These are phyloP conservation scores for Leccinum boreale DNA, from an alignment of 768 basidiomycete species.

Conservation along the genomic window DNA sequence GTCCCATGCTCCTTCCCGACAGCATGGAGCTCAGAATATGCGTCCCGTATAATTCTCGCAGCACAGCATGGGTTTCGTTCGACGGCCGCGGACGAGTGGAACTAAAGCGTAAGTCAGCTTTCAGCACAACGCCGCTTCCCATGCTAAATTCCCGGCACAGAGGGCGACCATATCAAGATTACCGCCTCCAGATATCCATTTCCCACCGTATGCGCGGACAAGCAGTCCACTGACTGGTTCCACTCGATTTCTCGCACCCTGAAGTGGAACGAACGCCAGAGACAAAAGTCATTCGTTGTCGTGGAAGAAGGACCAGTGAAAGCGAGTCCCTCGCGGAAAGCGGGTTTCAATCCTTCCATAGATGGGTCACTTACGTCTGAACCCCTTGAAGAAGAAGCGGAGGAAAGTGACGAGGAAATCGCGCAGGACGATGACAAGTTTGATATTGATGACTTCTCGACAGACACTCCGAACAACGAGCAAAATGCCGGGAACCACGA, in stretches of 20 bases:
- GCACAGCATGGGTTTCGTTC: slow-evolving; percentile 98
- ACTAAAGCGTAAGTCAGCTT: slow-evolving; percentile 71
- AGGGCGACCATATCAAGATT: slow-evolving; percentile 99
- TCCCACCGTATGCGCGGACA: slow-evolving; percentile 97
- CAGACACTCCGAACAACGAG: slow-evolving; percentile 38
- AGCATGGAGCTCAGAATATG: slow-evolving; percentile 98
- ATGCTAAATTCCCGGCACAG: slow-evolving; percentile 39
- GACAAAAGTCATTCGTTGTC: slow-evolving; percentile 98
- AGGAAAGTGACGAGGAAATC: slow-evolving; percentile 38
- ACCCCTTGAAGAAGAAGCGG: slow-evolving; percentile 41
- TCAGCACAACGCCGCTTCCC: background rate
- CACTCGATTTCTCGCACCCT: slow-evolving; percentile 92
- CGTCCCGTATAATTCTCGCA: slow-evolving; percentile 97
- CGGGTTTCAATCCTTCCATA: slow-evolving; percentile 1
- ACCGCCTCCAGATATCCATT: slow-evolving; percentile 97
- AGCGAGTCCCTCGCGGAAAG: slow-evolving; percentile 27
- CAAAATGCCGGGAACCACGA: slow-evolving; percentile 1
- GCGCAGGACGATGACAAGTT: slow-evolving; percentile 72
- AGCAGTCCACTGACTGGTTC: slow-evolving; percentile 99
- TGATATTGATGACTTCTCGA: slow-evolving; percentile 91
- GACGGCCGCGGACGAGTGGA: slow-evolving; percentile 97
- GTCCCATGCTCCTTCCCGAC: slow-evolving; percentile 97
- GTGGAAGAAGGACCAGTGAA: slow-evolving; percentile 81
- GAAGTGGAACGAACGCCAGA: slow-evolving; percentile 98
- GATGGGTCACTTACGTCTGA: slow-evolving; percentile 16